Evolutionary conservation across 768 basidiomycete species (phyloP), one percentile per base, ranked within the genome.

Genomic region (Termitomyces sp.): DNA sequence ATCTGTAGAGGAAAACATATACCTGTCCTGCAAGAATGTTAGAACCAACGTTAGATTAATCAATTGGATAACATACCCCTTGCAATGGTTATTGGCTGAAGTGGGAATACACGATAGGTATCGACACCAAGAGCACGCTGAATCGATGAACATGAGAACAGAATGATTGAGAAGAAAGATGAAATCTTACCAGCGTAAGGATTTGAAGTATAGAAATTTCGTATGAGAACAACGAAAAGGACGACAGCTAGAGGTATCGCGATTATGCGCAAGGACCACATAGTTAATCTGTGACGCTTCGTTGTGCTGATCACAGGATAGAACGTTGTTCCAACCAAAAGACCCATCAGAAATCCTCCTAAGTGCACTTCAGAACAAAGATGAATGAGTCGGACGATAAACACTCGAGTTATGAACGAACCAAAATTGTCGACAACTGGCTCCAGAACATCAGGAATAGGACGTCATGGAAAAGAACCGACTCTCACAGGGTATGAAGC

Each of bases 31-130:
- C 58, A 56, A 26, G 40, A 49, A n/a, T 12, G 16, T 54, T 20
- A 54, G 43, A 33, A 40, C 6, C 39, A 32, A 44, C 27, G 12
- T 40, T 14, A 24, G n/a, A 48, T 4, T 14, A 45, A 13, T 4
- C 20, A 45, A 52, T 10, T 12, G 13, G 20, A 60, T 27, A 34
- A 74, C 78, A 18, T 64, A 81, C 79, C 82, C 82, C 74, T 81
- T 68, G 65, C 90, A 93, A 57, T 87, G 72, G 65, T 88, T 83
- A 60, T 91, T 93, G 0, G 81, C 73, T 34, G 77, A 71, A 7
- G 87, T 89, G 1, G 95, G 95, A 69, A 95, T 85, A 65, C 95
- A 97, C 2, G 92, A 94, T 5, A 97, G 74, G 70, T 92, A 97
- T 50, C 92, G 84, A 69, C 95, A 97, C 62, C 94, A 89, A 53